Conservation (phyloP, 2,329 filamentous ascomycete genomes). For the Verticillium longisporum region DNA sequence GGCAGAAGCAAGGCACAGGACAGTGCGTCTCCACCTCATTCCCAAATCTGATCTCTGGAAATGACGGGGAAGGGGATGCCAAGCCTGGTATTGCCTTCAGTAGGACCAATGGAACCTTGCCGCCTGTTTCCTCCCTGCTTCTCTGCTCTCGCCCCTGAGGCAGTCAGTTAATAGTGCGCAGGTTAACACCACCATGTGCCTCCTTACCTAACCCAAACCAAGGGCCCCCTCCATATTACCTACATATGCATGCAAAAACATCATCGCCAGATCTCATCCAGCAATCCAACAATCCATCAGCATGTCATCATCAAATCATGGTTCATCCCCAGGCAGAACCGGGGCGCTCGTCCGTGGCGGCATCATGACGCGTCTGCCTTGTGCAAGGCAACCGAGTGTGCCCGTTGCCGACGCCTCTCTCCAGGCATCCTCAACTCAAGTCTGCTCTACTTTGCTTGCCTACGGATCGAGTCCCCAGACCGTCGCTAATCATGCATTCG, state of each 20-base stretch:
- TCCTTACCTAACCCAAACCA: no score
- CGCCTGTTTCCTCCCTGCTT: no score
- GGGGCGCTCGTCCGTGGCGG: not conserved
- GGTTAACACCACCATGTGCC: no score
- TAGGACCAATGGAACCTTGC: slow-evolving; percentile 3
- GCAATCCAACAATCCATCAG: not conserved
- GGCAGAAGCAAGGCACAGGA: slow-evolving; percentile 5
- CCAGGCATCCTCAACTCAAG: not conserved
- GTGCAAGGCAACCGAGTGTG: no score
- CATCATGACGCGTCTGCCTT: not conserved
- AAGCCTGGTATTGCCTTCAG: not conserved
- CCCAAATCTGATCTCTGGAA: slow-evolving; percentile 5
- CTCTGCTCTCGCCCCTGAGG: not conserved
- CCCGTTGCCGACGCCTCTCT: not conserved
- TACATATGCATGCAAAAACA: no score
- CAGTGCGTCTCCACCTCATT: slow-evolving; percentile 4
- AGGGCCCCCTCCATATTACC: no score
- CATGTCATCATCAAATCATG: no score
- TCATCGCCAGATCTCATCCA: not conserved
- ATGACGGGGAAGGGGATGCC: not conserved
- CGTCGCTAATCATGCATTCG: no score
- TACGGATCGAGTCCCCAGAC: no score
- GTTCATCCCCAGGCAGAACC: no score
- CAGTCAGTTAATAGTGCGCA: not conserved
- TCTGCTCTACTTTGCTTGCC: no score